Percentiles rank a stretch among this genome's conserved stretches.
These are phyloP conservation scores for Obba rivulosa DNA, from an alignment of 768 basidiomycete species.

Conservation along the genomic window DNA sequence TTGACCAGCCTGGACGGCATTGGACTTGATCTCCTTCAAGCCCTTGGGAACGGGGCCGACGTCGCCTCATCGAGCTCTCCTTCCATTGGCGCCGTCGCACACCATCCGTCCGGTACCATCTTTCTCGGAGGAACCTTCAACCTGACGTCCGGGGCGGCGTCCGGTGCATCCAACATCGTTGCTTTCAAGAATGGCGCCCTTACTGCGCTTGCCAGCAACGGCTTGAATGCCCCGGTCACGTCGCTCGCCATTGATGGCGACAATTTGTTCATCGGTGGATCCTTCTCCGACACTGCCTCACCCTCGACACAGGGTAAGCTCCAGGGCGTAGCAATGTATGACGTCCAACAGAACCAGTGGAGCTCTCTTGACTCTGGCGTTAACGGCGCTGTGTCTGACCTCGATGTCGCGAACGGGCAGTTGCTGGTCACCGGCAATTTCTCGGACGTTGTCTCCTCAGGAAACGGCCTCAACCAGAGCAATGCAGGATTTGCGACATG, in stretches of 20 bases:
- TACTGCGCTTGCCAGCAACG: constrained; percentile 49
- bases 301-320: constrained; percentile 49
- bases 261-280: constrained; percentile 79
- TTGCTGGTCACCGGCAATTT: constrained; percentile 77
- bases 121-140: constrained; percentile 79
- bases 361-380: constrained; percentile 64
- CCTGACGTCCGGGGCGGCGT: constrained; percentile 49
- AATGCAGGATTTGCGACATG: constrained; percentile 71
- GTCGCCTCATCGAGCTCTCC: constrained; percentile 29
- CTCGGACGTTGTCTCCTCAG: constrained; percentile 38
- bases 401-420: constrained; percentile 45
- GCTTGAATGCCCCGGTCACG: constrained; percentile 76
- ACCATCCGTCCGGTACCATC: constrained; percentile 59
- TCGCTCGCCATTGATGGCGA: constrained; percentile 60
- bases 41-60: constrained; percentile 43
- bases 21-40: constrained; percentile 56
- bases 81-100: constrained; percentile 49
- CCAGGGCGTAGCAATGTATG: constrained; percentile 63
- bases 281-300: constrained; percentile 66
- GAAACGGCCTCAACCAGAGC: constrained; percentile 26
- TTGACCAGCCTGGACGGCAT: constrained; percentile 63
- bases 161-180: constrained; percentile 65
- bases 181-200: constrained; percentile 59
- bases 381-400: constrained; percentile 63
- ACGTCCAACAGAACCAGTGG: constrained; percentile 65